phyloP scores from a whole-genome alignment of 78 protist species.

The Chrysochromulina parva region DNA sequence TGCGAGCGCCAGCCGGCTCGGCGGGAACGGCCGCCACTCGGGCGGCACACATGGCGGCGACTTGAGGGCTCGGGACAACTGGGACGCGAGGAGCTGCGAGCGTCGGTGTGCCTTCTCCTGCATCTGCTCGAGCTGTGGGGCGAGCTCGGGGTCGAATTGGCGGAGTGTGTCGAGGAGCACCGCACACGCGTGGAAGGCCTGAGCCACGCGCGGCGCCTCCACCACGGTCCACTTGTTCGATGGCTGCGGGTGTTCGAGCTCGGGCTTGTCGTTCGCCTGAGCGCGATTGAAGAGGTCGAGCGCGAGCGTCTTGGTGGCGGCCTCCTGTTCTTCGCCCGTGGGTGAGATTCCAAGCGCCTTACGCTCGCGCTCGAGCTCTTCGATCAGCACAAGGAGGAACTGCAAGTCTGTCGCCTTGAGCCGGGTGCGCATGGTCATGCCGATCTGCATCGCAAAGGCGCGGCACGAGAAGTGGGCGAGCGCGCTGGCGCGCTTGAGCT shows the following conservation, averaged over 20 bases:
- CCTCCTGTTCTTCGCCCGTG: not conserved
- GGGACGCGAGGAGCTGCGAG: not conserved
- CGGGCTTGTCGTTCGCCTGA: not conserved
- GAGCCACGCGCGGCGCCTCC: not conserved
- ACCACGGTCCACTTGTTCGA: not conserved
- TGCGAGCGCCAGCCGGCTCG: not conserved
- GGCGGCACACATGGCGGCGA: not conserved
- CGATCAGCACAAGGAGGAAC: not conserved
- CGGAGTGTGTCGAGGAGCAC: not conserved
- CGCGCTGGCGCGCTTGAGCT: not conserved
- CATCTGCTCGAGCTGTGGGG: not conserved
- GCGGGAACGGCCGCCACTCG: not conserved
- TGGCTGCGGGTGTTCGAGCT: not conserved
- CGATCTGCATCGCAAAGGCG: not conserved
- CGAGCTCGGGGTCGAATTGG: not conserved
- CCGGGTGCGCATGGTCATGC: not conserved
- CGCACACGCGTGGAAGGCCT: not conserved
- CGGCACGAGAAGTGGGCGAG: not conserved
- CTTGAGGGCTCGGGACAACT: not conserved
- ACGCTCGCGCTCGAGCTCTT: not conserved
- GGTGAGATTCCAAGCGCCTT: not conserved
- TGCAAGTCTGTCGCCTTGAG: not conserved
- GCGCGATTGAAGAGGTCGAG: not conserved
- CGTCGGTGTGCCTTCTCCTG: not conserved
- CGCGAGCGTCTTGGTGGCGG: not conserved